Conservation (phyloP, 805 yeast genomes). For the Zygosaccharomyces bailii region DNA sequence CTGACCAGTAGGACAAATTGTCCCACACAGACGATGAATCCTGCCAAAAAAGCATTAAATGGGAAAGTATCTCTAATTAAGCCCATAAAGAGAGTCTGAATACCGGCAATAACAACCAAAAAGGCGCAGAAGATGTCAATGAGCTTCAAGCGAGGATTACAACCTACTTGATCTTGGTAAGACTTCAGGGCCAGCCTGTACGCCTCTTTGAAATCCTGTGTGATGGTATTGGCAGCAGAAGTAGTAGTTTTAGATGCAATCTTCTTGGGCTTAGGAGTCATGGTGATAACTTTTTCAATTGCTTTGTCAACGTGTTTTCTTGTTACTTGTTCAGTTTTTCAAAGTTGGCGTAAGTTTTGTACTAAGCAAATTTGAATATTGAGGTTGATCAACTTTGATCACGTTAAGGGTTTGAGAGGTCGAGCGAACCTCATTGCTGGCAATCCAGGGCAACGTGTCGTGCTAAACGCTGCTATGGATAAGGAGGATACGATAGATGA, state of each 20-base stretch:
- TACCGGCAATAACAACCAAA: constrained; percentile 65
- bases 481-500: constrained; percentile 9
- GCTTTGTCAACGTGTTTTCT: not conserved
- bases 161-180: constrained; percentile 30
- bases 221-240: constrained; percentile 11
- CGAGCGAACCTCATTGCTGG: not conserved
- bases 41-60: constrained; percentile 93
- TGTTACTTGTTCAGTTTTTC: constrained; percentile 1
- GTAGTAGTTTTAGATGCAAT: constrained; percentile 8
- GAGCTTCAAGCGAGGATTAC: constrained; percentile 49
- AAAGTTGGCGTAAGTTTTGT: not conserved
- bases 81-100: constrained; percentile 75
- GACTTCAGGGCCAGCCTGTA: constrained; percentile 23
- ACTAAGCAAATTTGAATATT: not conserved
- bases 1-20: constrained; percentile 88
- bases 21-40: constrained; percentile 88
- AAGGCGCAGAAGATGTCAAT: constrained; percentile 77
- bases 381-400: not conserved
- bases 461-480: constrained; percentile 1
- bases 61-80: constrained; percentile 83
- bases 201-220: constrained; percentile 30
- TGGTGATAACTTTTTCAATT: constrained; percentile 1
- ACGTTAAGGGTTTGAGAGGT: not conserved
- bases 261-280: constrained; percentile 1
- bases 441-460: not conserved